A percentile compares a stretch with the other conserved stretches of the same genome.
phyloP scores from a whole-genome alignment of 140 eudicot genomes.

The Ambrosia hybrid region DNA sequence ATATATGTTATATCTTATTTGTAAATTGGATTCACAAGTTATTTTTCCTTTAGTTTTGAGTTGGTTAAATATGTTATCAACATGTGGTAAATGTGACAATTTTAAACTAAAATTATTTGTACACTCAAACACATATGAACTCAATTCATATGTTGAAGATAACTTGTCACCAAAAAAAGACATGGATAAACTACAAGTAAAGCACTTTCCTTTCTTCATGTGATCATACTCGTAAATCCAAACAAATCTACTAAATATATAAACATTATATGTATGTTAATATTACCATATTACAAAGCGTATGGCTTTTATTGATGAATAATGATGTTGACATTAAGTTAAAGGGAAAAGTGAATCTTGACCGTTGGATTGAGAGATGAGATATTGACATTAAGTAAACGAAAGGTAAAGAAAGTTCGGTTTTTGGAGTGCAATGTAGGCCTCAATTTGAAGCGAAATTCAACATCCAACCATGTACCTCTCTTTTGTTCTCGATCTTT shows the following conservation, averaged over 20 bases:
- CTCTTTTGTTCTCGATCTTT: neutral
- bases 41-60: neutral
- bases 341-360: neutral
- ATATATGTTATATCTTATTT: neutral
- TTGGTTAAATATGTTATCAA: neutral
- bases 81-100: neutral
- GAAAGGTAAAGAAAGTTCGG: neutral
- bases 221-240: too few relatives aligned
- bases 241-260: too few relatives aligned
- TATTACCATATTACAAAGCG: too few relatives aligned
- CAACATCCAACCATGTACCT: slow-evolving; percentile 6
- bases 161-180: too few relatives aligned
- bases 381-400: neutral
- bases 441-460: neutral
- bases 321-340: neutral
- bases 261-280: too few relatives aligned
- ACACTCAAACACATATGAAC: neutral
- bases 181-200: too few relatives aligned
- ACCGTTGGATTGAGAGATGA: neutral
- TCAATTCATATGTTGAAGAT: neutral
- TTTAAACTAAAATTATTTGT: neutral
- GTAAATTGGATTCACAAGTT: neutral
- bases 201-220: too few relatives aligned
- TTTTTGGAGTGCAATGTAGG: neutral
- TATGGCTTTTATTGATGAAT: neutral